A percentile compares a stretch with the other conserved stretches of the same genome.
Conservation (phyloP, 306 rosid species). For the Alnus rubra region DNA sequence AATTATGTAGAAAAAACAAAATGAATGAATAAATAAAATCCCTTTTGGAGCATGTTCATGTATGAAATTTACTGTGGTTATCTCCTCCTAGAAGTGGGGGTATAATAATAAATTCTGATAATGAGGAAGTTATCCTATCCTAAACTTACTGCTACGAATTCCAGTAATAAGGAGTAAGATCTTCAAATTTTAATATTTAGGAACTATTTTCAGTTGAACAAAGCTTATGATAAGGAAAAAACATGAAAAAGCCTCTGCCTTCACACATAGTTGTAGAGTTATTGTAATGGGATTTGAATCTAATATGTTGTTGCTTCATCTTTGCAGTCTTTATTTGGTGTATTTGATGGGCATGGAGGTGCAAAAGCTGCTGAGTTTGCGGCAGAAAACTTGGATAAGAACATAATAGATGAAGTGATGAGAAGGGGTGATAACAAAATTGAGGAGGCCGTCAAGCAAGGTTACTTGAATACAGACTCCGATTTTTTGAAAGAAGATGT, state of each 20-base stretch:
- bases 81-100: background rate
- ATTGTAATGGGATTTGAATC: conserved; percentile 16
- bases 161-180: too few species aligned
- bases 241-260: background rate
- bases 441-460: conserved; percentile 74
- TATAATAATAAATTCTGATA: background rate
- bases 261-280: background rate
- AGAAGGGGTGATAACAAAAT: conserved; percentile 44
- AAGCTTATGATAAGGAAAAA: background rate
- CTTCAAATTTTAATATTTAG: background rate
- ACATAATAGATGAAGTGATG: conserved; percentile 59
- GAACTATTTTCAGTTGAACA: background rate
- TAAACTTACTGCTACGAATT: background rate
- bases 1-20: background rate
- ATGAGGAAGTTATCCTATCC: background rate
- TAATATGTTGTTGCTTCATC: conserved; percentile 17
- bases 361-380: conserved; percentile 84
- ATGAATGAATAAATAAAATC: background rate
- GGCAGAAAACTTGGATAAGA: conserved; percentile 68
- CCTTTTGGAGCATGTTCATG: background rate
- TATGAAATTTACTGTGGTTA: background rate
- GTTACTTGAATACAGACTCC: conserved; percentile 79
- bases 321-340: conserved; percentile 83
- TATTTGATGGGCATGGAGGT: conserved; percentile 98
- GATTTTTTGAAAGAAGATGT: conserved; percentile 72